Base-by-base conservation (phyloP, 306 rosid species). In the Vigna angularis region DNA sequence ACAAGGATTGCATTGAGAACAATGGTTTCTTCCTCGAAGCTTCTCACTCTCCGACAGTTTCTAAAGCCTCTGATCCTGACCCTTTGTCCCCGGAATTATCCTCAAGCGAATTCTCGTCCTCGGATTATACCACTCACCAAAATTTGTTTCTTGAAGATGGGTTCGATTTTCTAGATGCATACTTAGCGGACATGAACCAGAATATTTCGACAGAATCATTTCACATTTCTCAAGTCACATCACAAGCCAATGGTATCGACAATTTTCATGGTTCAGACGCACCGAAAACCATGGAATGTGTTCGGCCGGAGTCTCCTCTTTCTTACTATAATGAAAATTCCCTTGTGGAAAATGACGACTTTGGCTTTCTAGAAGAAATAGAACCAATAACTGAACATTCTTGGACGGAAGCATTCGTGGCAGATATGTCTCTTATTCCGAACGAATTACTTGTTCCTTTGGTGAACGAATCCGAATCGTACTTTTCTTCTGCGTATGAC, bases 151-250 rank as follows among this genome's bases (percentile, higher is more conserved):
- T 2, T 5, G 48, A 71, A 7, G 57, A 68, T 65, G 75, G 51
- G 47, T 64, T 73, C 4, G 44, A 55, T 53, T 73, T 66, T 63
- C 28, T 80, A 38, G 57, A 72, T n/a, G 73, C 58, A 26, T 63
- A 2, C 26, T 3, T 24, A 26, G 52, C 44, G 51, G 38, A 28
- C 6, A 5, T 40, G 44, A 20, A 17, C 2, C 57, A 38, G 9
- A 50, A 49, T 58, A 34, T 74, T 18, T 74, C 42, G 81, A 67
- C 76, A n/a, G 76, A 68, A 1, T 20, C 80, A 24, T 58, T 0
- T 49, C 66, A 70, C 13, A 40, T 70, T 59, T 68, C 32, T 17
- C 6, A 18, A 16, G n/a, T 5, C 58, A 50, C 36, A 10, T 53
- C 3, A 17, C 14, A 6, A 64, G 51, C 49, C 2, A 36, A 12